A percentile compares a stretch with the other conserved stretches of the same genome.
Conservation (phyloP, 352 stramenopile genomes). For the Phytopythium aichiense region DNA sequence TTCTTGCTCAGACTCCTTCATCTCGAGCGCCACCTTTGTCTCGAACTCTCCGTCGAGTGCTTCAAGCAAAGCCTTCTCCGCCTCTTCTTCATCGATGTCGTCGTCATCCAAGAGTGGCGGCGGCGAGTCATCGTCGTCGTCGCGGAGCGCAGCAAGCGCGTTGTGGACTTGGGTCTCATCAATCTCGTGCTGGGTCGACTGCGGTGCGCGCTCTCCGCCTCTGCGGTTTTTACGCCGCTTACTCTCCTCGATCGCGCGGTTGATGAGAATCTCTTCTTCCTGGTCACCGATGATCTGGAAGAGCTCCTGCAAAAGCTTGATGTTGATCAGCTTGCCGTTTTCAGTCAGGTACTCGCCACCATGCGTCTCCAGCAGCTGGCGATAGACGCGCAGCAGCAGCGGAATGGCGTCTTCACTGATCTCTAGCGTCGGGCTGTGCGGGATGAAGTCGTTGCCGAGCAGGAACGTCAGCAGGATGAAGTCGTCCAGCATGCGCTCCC, state of each 20-base stretch:
- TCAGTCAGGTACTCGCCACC: conserved; percentile 92
- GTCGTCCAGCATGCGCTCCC: conserved; percentile 98
- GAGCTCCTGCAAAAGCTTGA: conserved; percentile 90
- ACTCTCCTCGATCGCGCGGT: conserved; percentile 56
- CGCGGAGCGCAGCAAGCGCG: conserved; percentile 39
- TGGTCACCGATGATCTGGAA: conserved; percentile 90
- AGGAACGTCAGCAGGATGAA: conserved; percentile 99
- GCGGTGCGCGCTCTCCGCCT: conserved; percentile 18
- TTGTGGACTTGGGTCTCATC: conserved; percentile 41
- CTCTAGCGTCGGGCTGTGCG: conserved; percentile 97
- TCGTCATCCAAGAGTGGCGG: conserved; percentile 37
- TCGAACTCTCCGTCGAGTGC: conserved; percentile 56
- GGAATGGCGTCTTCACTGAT: conserved; percentile 98
- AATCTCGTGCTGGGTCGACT: conserved; percentile 35
- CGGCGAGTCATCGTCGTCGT: conserved; percentile 31
- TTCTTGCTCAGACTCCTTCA: conserved; percentile 35
- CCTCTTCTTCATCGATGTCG: conserved; percentile 47
- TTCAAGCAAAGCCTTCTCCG: conserved; percentile 49
- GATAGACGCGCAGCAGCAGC: conserved; percentile 90
- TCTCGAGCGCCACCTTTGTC: conserved; percentile 34
- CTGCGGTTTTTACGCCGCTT: conserved; percentile 29
- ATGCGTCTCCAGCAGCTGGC: conserved; percentile 81
- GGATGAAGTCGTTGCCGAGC: conserved; percentile 99
- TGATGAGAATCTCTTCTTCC: conserved; percentile 93
- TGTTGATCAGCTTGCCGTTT: conserved; percentile 87